Percentiles rank a stretch among this genome's conserved stretches.
These are phyloP conservation scores for Fraxinus cuspidata DNA, from an alignment of 257 asterid species.

Conservation along the genomic window DNA sequence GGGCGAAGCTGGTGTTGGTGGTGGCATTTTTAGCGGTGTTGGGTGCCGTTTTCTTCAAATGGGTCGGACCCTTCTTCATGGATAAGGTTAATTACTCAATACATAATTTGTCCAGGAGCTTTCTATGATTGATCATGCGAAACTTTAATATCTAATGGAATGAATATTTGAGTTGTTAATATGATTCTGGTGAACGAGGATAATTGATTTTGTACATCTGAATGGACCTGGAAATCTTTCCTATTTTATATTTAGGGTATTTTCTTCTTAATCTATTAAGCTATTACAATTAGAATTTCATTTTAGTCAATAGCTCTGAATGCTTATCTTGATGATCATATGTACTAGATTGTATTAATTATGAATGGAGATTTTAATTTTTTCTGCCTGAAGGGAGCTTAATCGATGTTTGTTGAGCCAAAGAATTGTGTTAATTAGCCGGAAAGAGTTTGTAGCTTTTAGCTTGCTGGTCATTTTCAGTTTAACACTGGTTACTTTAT, in stretches of 20 bases:
- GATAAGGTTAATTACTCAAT: slow-evolving; percentile 55
- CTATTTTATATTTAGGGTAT: background rate
- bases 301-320: background rate
- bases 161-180: slow-evolving; percentile 18
- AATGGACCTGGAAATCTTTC: background rate
- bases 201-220: background rate
- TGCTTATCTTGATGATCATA: no score
- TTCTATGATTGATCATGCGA: background rate
- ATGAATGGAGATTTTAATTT: background rate
- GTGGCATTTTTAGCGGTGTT: slow-evolving; percentile 52
- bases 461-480: background rate
- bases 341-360: background rate
- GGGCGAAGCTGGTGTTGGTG: slow-evolving; percentile 74
- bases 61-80: slow-evolving; percentile 95
- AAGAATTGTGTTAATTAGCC: background rate
- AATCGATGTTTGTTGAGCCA: background rate
- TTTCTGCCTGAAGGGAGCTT: background rate
- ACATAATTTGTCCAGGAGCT: background rate
- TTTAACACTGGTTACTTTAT: background rate
- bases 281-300: background rate
- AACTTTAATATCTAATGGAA: background rate
- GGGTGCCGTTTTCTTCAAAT: slow-evolving; percentile 84
- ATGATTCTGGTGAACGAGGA: background rate
- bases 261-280: background rate
- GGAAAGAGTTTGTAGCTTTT: background rate